phyloP scores from a whole-genome alignment of 2,329 filamentous ascomycete species.

The Cladosporium sp. region DNA sequence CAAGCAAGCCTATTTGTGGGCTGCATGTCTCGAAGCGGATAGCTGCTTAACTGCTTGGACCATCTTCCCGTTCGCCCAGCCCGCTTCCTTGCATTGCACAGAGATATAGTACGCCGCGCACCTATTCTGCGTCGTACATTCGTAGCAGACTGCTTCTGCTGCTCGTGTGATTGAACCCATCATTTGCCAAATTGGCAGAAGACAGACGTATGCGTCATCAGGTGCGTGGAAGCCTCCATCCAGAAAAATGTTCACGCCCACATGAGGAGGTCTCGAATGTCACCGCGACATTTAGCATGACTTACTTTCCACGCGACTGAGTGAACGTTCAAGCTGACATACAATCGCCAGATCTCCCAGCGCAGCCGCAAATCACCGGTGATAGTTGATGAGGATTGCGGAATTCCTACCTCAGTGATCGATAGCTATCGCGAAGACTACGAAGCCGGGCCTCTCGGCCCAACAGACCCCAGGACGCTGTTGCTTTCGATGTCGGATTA shows the following conservation, averaged over 20 bases:
- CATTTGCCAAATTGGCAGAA: constrained; percentile 33
- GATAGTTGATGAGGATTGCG: constrained; percentile 39
- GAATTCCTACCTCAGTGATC: constrained; percentile 34
- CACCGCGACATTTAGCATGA: constrained; percentile 8
- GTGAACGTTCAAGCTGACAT: constrained; percentile 1
- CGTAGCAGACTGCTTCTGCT: constrained; percentile 33
- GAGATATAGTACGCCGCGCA: constrained; percentile 22
- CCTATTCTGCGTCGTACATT: constrained; percentile 36
- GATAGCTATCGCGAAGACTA: constrained; percentile 38
- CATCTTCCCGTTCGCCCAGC: constrained; percentile 22
- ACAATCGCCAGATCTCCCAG: constrained; percentile 13
- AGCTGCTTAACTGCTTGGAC: constrained; percentile 33
- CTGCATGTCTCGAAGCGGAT: constrained; percentile 38
- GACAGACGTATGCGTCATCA: constrained; percentile 37
- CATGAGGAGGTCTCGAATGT: constrained; percentile 13
- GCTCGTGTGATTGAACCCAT: constrained; percentile 28
- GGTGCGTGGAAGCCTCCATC: constrained; percentile 31
- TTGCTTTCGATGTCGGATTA: constrained; percentile 79
- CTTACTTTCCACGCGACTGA: constrained; percentile 11
- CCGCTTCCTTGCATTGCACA: constrained; percentile 20
- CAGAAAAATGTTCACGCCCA: constrained; percentile 16
- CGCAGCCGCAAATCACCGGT: constrained; percentile 26
- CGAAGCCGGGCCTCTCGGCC: constrained; percentile 54
- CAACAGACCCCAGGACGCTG: constrained; percentile 42
- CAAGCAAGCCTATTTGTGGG: constrained; percentile 19